Evolutionary conservation across 495 filamentous ascomycete genomes (phyloP), one percentile per base, ranked within the genome.

Genomic region (Penicillium egyptiacum): DNA sequence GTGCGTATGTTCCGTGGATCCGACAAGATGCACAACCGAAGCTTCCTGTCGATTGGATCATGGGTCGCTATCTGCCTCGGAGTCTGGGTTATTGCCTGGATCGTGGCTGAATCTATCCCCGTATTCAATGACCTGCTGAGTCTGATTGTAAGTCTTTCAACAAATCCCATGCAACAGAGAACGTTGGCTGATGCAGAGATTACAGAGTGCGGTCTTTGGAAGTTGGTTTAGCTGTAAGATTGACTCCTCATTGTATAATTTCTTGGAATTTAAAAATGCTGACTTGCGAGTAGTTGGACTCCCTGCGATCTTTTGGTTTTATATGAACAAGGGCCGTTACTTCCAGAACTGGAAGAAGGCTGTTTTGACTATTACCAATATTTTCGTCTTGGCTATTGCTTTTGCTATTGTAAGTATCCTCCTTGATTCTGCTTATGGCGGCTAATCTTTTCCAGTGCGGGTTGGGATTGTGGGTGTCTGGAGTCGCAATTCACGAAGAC

Each of bases 101-200:
- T 90, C 56, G 84, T 92, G 59, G 86, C 87, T 4, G 83, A 87
- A 62, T 81, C 84, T 3, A 87, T 91, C 25, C 89, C 88, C 0
- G 83, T 87, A 59, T 91, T 91, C 72, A 84, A 81, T 57, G 80
- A 86, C 48, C 61, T 91, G 55, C 67, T 90, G 45, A 78, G 78
- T 54, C 57, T 83, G 52, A 77, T 81, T 53, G 71, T 75, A 61
- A 47, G 73, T 65, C 22, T 33, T 37, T 3, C 22, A 11, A 25
- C 19, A 14, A 1, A 31, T 37, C 14, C 11, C 5, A 43, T 2
- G 11, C 12, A 0, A n/a, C 14, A 7, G 7, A 3, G 39, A 28
- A 33, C 4, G 12, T 28, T 20, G 5, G 31, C 59, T 68, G 60
- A 70, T 11, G 12, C 14, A 28, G 17, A 49, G 3, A 14, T 30